Percentiles rank a stretch among this genome's conserved stretches.
Evolutionary conservation across 768 basidiomycete species (phyloP).

Genomic region (Psilocybe azurescens): DNA sequence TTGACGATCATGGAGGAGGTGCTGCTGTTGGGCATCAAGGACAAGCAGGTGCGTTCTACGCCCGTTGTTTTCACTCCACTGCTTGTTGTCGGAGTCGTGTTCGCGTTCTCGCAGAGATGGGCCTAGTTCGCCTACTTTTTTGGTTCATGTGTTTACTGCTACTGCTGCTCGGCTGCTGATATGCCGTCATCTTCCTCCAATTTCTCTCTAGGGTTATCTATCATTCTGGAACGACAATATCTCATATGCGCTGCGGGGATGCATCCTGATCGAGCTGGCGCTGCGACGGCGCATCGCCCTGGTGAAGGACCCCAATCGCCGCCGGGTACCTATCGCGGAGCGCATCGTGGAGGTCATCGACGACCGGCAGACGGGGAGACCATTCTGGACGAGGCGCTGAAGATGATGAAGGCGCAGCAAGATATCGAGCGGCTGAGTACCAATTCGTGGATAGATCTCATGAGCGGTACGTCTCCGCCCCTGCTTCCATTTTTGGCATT

Average conservation of each 20-base stretch:
- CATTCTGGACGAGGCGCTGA: conserved; percentile 92
- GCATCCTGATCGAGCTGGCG: conserved; percentile 96
- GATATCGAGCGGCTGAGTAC: conserved; percentile 78
- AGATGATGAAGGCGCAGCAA: conserved; percentile 90
- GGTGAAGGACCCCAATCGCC: conserved; percentile 80
- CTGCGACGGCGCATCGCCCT: conserved; percentile 94
- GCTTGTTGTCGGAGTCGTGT: no score
- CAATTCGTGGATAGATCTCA: conserved; percentile 93
- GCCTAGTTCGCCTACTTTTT: neutral
- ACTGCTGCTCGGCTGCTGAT: conserved; percentile 1
- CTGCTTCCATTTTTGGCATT: neutral
- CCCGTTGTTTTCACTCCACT: neutral
- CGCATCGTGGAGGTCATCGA: conserved; percentile 91
- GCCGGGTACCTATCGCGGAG: conserved; percentile 77
- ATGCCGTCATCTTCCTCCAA: conserved; percentile 4
- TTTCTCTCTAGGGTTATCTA: conserved; percentile 70
- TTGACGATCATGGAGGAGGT: conserved; percentile 99
- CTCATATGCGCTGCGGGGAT: conserved; percentile 97
- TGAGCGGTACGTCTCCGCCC: conserved; percentile 72
- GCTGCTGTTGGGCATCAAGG: conserved; percentile 90
- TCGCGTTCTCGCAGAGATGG: no score
- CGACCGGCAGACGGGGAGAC: conserved; percentile 93
- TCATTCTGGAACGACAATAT: conserved; percentile 99
- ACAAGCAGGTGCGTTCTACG: conserved; percentile 78
- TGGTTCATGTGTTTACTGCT: neutral